Percentiles rank a stretch among this genome's conserved stretches.
These are phyloP conservation scores for Thalassiosira exigua DNA, from an alignment of 352 stramenopile species.

Conservation along the genomic window DNA sequence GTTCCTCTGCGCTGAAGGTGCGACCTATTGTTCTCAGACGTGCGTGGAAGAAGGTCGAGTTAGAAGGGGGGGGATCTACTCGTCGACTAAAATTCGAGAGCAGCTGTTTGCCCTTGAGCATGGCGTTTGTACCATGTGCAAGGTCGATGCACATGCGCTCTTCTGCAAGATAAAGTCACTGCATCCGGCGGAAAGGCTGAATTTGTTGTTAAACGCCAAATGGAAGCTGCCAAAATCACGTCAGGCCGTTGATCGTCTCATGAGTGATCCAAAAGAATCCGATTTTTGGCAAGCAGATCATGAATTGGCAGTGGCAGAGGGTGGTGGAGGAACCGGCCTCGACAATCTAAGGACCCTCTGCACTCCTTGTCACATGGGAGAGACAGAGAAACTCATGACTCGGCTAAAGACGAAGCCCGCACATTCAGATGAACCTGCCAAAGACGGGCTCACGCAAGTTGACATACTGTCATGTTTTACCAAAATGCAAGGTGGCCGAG, in stretches of 20 bases:
- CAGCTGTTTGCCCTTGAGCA: constrained; percentile 72
- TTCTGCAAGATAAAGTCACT: constrained; percentile 70
- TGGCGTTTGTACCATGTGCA: constrained; percentile 53
- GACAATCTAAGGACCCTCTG: constrained; percentile 85
- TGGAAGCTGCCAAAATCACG: constrained; percentile 73
- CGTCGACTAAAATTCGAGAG: constrained; percentile 57
- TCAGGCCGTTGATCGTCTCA: constrained; percentile 57
- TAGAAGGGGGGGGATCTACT: constrained; percentile 62
- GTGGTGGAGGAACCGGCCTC: constrained; percentile 71
- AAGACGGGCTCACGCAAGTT: constrained; percentile 30
- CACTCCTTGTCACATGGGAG: constrained; percentile 72
- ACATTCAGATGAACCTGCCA: constrained; percentile 4
- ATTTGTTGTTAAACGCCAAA: constrained; percentile 71
- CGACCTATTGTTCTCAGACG: constrained; percentile 68
- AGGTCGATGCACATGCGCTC: constrained; percentile 70
- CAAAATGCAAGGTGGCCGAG: constrained; percentile 4
- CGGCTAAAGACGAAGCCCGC: constrained; percentile 36
- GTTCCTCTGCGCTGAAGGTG: constrained; percentile 30
- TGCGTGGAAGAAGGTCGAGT: constrained; percentile 72
- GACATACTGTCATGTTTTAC: constrained; percentile 46
- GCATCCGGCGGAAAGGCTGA: constrained; percentile 74
- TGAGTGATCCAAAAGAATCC: constrained; percentile 70
- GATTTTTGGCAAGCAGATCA: constrained; percentile 87
- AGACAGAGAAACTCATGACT: constrained; percentile 63
- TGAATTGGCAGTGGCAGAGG: constrained; percentile 78